A percentile compares a stretch with the other conserved stretches of the same genome.
Evolutionary conservation across 805 yeast species (phyloP).

Genomic region (Candida odintsovae): DNA sequence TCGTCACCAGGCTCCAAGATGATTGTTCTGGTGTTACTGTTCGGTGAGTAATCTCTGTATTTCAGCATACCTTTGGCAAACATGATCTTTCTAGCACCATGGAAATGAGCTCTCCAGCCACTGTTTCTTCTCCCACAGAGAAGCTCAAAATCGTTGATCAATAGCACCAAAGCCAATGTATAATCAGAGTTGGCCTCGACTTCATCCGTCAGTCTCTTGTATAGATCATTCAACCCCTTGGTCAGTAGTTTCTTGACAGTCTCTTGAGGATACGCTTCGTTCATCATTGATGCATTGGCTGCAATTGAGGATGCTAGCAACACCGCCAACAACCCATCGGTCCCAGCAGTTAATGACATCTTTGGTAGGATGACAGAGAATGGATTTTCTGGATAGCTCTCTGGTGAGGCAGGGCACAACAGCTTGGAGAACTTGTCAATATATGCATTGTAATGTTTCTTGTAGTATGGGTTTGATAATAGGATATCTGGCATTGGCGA

Average conservation of each 20-base stretch:
- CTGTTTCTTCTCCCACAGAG: constrained; percentile 34
- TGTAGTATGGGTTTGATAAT: constrained; percentile 51
- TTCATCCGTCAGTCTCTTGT: constrained; percentile 43
- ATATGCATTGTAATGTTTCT: constrained; percentile 59
- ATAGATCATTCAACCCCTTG: constrained; percentile 51
- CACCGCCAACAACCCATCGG: constrained; percentile 48
- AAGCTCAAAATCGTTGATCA: constrained; percentile 53
- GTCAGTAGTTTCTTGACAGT: constrained; percentile 48
- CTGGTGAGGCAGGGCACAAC: constrained; percentile 61
- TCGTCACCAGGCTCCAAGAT: constrained; percentile 15
- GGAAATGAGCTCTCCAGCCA: constrained; percentile 58
- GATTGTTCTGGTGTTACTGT: constrained; percentile 6
- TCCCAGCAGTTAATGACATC: constrained; percentile 56
- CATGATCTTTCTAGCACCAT: constrained; percentile 64
- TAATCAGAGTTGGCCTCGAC: constrained; percentile 55
- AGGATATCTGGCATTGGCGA: constrained; percentile 55
- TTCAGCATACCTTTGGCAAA: constrained; percentile 36
- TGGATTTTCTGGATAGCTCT: constrained; percentile 54
- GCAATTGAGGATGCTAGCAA: constrained; percentile 45
- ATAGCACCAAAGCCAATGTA: constrained; percentile 55
- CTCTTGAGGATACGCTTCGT: constrained; percentile 24
- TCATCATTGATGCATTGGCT: constrained; percentile 26
- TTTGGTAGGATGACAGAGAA: constrained; percentile 59
- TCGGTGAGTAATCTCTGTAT: neutral
- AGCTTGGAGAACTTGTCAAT: constrained; percentile 52